Evolutionary conservation across 345 rosid genomes (phyloP).

Genomic region (Dimocarpus longan): DNA sequence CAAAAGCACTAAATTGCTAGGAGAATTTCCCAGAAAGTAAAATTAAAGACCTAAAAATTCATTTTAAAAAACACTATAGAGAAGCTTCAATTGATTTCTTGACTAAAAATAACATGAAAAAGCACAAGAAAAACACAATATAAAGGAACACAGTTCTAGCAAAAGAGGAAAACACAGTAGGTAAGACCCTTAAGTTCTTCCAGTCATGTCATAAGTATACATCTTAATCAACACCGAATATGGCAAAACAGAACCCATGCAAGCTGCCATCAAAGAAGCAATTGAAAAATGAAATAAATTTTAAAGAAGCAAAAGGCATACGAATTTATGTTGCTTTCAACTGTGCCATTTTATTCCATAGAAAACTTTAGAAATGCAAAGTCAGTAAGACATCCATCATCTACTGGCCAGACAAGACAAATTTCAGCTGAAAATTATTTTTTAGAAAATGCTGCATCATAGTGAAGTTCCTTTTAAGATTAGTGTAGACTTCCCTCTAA

Average conservation of each 20-base stretch:
- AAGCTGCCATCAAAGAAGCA: background rate
- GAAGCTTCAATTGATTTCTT: background rate
- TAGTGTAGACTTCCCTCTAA: background rate
- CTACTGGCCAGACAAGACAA: background rate
- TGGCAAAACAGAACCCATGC: background rate
- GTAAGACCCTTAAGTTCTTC: background rate
- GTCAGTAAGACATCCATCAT: conserved; percentile 2
- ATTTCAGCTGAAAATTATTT: background rate
- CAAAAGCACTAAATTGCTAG: background rate
- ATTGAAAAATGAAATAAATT: conserved; percentile 1
- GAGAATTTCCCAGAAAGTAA: background rate
- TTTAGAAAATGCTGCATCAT: background rate
- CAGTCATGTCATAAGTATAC: background rate
- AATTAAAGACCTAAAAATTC: background rate
- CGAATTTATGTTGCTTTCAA: background rate
- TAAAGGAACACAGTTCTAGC: background rate
- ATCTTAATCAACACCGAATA: background rate
- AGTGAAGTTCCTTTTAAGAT: background rate
- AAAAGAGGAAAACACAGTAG: background rate
- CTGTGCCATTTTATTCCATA: background rate
- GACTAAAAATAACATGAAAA: background rate
- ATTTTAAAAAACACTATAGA: background rate
- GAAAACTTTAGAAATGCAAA: background rate
- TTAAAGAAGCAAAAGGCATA: background rate
- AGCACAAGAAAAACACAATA: background rate